Conservation (phyloP, 2,329 filamentous ascomycete species). For the Aureobasidium leucospermi region DNA sequence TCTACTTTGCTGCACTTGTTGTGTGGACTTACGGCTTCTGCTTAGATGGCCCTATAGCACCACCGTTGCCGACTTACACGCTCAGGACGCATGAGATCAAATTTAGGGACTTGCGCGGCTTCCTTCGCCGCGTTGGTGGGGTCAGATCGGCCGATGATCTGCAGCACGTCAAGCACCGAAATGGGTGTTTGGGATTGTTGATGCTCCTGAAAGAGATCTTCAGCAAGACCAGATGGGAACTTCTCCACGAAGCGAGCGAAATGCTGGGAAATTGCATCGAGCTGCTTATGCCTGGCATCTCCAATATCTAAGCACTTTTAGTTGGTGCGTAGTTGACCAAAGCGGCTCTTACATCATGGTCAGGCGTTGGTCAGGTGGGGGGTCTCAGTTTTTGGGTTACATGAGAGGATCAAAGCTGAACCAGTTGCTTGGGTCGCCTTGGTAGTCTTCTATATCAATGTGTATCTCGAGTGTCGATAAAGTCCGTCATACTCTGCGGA, state of each 20-base stretch:
- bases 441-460: neutral
- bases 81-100: slow-evolving; percentile 58
- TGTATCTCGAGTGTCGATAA: slow-evolving; percentile 7
- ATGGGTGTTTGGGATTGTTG: slow-evolving; percentile 73
- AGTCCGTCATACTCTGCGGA: neutral
- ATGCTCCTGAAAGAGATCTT: slow-evolving; percentile 79
- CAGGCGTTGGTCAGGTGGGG: neutral
- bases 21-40: slow-evolving; percentile 95
- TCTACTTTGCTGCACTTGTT: slow-evolving; percentile 86
- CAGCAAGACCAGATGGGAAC: slow-evolving; percentile 77
- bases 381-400: neutral
- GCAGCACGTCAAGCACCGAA: slow-evolving; percentile 64
- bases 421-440: slow-evolving; percentile 1
- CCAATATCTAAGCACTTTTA: neutral
- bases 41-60: slow-evolving; percentile 67
- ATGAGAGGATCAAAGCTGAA: neutral
- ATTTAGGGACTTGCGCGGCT: slow-evolving; percentile 70
- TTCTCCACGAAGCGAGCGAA: slow-evolving; percentile 78
- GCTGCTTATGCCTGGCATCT: slow-evolving; percentile 36
- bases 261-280: slow-evolving; percentile 75
- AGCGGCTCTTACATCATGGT: slow-evolving; percentile 4
- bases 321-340: neutral
- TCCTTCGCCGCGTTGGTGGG: slow-evolving; percentile 63
- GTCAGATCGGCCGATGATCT: slow-evolving; percentile 72
- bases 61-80: slow-evolving; percentile 30